Evolutionary conservation across 805 yeast species (phyloP).

Genomic region (Lipomyces sp.): DNA sequence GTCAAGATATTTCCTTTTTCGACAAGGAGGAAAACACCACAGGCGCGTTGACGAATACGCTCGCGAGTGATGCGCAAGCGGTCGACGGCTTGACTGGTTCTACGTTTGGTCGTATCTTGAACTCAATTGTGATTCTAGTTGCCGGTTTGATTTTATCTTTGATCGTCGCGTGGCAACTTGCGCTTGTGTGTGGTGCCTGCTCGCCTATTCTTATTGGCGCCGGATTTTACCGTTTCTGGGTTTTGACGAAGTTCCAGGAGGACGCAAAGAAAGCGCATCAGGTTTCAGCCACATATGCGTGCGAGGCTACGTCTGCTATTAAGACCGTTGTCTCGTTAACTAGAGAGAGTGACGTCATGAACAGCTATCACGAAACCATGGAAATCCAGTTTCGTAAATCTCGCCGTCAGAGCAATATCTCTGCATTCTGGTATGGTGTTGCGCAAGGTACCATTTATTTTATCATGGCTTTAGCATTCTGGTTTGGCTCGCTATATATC

Average conservation of each 20-base stretch:
- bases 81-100: slow-evolving; percentile 33
- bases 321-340: slow-evolving; percentile 45
- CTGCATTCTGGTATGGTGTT: slow-evolving; percentile 40
- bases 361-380: slow-evolving; percentile 30
- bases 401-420: slow-evolving; percentile 6
- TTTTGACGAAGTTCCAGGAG: slow-evolving; percentile 36
- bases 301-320: slow-evolving; percentile 42
- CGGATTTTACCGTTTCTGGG: slow-evolving; percentile 41
- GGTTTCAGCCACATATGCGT: slow-evolving; percentile 42
- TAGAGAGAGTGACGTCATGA: slow-evolving; percentile 41
- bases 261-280: slow-evolving; percentile 31
- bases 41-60: slow-evolving; percentile 32
- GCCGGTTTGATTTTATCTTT: slow-evolving; percentile 42
- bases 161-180: slow-evolving; percentile 43
- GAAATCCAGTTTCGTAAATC: not conserved
- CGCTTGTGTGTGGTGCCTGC: slow-evolving; percentile 42
- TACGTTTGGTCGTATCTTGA: slow-evolving; percentile 34
- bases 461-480: slow-evolving; percentile 43
- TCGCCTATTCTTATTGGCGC: slow-evolving; percentile 39
- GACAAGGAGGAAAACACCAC: slow-evolving; percentile 33
- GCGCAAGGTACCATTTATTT: slow-evolving; percentile 43
- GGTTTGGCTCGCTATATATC: slow-evolving; percentile 43
- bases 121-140: slow-evolving; percentile 35
- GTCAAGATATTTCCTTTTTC: slow-evolving; percentile 35
- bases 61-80: slow-evolving; percentile 35